These are phyloP conservation scores for Carex pumila DNA, from an alignment of 176 grass and related monocot genomes.

Conservation along the genomic window DNA sequence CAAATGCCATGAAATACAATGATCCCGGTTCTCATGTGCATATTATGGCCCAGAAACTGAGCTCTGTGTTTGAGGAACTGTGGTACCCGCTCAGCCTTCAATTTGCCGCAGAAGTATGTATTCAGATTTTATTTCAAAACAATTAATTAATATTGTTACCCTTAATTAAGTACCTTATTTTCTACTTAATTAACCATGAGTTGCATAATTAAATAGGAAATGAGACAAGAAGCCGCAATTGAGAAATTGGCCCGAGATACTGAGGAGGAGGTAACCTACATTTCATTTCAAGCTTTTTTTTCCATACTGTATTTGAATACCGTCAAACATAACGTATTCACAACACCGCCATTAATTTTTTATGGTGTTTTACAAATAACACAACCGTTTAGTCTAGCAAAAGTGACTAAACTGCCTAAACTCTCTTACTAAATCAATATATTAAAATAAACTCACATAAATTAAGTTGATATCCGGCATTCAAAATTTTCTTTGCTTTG, in stretches of 20 bases:
- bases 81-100: conserved; percentile 67
- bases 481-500: neutral
- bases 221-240: conserved; percentile 33
- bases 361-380: neutral
- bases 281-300: neutral
- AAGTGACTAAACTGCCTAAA: neutral
- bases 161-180: conserved; percentile 7
- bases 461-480: neutral
- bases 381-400: neutral
- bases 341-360: neutral
- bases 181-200: neutral
- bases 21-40: conserved; percentile 46
- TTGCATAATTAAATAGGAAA: conserved; percentile 39
- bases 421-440: neutral
- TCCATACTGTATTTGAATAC: neutral
- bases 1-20: conserved; percentile 90
- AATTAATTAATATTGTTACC: neutral
- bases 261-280: conserved; percentile 52
- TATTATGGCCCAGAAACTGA: conserved; percentile 66
- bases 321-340: neutral
- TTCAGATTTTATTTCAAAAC: conserved; percentile 1
- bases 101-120: conserved; percentile 61
- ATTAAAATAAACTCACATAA: neutral
- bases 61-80: conserved; percentile 76
- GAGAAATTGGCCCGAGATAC: conserved; percentile 48